phyloP scores from a whole-genome alignment of 306 rosid genomes.

The Quercus aquifolioides region DNA sequence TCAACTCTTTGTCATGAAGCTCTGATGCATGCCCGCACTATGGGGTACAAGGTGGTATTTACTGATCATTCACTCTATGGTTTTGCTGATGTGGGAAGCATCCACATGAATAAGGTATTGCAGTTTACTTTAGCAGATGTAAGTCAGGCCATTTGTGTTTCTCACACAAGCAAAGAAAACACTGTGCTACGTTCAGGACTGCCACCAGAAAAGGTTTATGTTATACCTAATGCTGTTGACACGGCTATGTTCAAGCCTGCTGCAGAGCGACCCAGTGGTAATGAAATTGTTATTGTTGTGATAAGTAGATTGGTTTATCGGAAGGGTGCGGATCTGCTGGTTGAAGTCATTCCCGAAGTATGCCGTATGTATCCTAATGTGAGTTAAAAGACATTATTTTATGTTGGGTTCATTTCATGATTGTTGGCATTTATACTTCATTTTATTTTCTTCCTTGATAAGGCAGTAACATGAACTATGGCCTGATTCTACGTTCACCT shows the following conservation, averaged over 20 bases:
- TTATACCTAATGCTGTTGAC: constrained; percentile 91
- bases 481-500: not conserved
- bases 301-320: constrained; percentile 88
- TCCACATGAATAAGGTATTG: constrained; percentile 97
- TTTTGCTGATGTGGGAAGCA: constrained; percentile 84
- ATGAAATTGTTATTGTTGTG: constrained; percentile 73
- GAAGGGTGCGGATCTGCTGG: constrained; percentile 91
- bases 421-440: not conserved
- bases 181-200: constrained; percentile 84
- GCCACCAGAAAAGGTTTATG: constrained; percentile 86
- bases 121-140: constrained; percentile 93
- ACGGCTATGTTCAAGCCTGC: constrained; percentile 96
- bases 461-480: not conserved
- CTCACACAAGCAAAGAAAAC: constrained; percentile 96
- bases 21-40: constrained; percentile 80
- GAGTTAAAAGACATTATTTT: constrained; percentile 33
- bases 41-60: constrained; percentile 89
- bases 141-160: constrained; percentile 91
- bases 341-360: constrained; percentile 95
- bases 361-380: constrained; percentile 69
- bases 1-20: constrained; percentile 93
- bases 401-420: not conserved
- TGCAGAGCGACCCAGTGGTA: constrained; percentile 40
- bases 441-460: not conserved
- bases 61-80: constrained; percentile 95